Conservation (phyloP, 2,329 filamentous ascomycete species). For the Metarhizium sp. region DNA sequence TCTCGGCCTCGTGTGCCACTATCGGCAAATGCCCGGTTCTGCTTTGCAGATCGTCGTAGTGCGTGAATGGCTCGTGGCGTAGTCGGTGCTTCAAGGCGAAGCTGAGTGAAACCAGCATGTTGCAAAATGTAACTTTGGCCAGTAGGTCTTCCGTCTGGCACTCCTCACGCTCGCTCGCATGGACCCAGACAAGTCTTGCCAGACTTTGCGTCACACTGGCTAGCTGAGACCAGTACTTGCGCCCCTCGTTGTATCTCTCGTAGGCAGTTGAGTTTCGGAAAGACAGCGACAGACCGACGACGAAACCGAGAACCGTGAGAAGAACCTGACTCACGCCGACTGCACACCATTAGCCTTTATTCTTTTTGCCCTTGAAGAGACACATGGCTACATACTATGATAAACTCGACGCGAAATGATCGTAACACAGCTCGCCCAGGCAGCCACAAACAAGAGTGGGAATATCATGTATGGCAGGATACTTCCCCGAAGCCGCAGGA, state of each 20-base stretch:
- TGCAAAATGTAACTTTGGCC: conserved; percentile 27
- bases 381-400: neutral
- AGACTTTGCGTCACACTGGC: conserved; percentile 42
- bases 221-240: conserved; percentile 41
- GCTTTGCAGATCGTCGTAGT: conserved; percentile 42
- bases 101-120: conserved; percentile 36
- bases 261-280: conserved; percentile 75
- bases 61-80: conserved; percentile 45
- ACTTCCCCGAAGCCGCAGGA: conserved; percentile 1
- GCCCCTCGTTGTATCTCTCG: conserved; percentile 51
- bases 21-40: conserved; percentile 58
- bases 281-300: conserved; percentile 67
- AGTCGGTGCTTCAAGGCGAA: conserved; percentile 41
- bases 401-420: neutral
- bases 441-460: neutral
- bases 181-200: conserved; percentile 38
- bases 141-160: conserved; percentile 16
- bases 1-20: conserved; percentile 40
- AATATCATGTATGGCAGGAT: conserved; percentile 1
- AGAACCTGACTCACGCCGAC: conserved; percentile 33
- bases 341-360: neutral
- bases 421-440: neutral
- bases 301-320: conserved; percentile 79
- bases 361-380: neutral
- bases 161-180: conserved; percentile 24